phyloP scores from a whole-genome alignment of 768 basidiomycete species.

The Phylloporus sp. region DNA sequence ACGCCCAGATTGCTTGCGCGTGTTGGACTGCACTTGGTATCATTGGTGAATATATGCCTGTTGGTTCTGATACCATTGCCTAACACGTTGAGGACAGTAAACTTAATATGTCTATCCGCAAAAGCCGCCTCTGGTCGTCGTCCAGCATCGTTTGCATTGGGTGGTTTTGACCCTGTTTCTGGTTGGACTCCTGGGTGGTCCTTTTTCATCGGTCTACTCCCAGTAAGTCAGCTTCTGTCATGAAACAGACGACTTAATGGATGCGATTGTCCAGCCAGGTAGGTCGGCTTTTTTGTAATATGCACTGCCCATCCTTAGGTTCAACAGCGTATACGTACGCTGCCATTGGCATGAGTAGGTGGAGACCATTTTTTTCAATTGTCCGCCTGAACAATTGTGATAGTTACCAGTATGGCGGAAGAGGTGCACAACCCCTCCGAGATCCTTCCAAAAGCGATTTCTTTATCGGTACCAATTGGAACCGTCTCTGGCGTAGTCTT shows the following conservation, averaged over 20 bases:
- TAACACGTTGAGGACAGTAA: conserved; percentile 39
- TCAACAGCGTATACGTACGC: conserved; percentile 50
- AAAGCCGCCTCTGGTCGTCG: conserved; percentile 56
- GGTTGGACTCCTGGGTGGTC: conserved; percentile 69
- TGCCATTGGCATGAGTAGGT: conserved; percentile 60
- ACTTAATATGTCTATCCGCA: conserved; percentile 50
- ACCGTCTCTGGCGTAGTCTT: conserved; percentile 49
- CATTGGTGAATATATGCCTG: conserved; percentile 34
- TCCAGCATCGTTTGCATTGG: conserved; percentile 53
- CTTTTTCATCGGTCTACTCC: conserved; percentile 63
- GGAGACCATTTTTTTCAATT: not conserved
- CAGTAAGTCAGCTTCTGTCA: conserved; percentile 33
- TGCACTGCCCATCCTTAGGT: conserved; percentile 12
- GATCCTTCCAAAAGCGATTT: conserved; percentile 53
- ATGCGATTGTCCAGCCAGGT: conserved; percentile 26
- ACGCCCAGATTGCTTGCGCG: conserved; percentile 49
- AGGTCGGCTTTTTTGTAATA: not conserved
- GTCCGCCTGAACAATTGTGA: conserved; percentile 1
- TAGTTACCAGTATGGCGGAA: conserved; percentile 65
- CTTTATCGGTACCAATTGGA: conserved; percentile 51
- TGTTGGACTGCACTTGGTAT: conserved; percentile 61
- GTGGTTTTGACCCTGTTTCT: conserved; percentile 59
- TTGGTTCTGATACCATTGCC: not conserved
- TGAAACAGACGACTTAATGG: not conserved
- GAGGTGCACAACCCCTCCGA: conserved; percentile 57